Base-by-base conservation (phyloP, 768 basidiomycete genomes). In the Phylloporus rhodoxanthus region DNA sequence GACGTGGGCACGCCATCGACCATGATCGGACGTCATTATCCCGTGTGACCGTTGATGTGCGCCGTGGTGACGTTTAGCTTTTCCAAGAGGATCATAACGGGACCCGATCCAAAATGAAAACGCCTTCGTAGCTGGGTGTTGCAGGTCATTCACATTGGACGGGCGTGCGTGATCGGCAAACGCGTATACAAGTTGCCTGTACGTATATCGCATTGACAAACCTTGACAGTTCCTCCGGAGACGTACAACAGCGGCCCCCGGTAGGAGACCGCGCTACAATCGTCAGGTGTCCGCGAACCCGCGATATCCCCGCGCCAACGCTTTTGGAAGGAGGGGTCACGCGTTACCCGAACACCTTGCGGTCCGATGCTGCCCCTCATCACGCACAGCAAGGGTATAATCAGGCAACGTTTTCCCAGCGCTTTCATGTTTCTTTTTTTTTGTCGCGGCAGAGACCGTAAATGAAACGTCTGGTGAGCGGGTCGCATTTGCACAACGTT, bases 271-370 rank as follows among this genome's bases (percentile, higher is more conserved):
- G 48, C 41, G 21, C 38, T 4, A 26, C 17, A 28, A 13, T 7
- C 17, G 15, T n/a, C 25, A 17, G 25, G 21, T 19, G 14, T 36
- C 42, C 48, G 17, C 37, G 46, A 49, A 3, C 19, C 42, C 48
- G 25, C 37, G 45, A 49, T 43, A 43, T 50, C 48, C 33, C 48
- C 48, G 48, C 30, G 43, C 19, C 4, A 5, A 32, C 43, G 43
- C 8, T 44, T 44, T 21, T 44, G 43, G 43, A 33, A 44, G 30
- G 29, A 23, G 33, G n/a, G 13, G 10, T 13, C 9, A 20, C 6
- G 25, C 20, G 37, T 40, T 13, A 20, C 19, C 19, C n/a, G 37
- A 30, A 30, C 2, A 30, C 20, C 36, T 15, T 37, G 36, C 14
- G 30, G 15, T 33, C 33, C 33, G 15, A 33, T 33, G 33, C 33